Conservation (phyloP, 2,329 filamentous ascomycete species). For the Fusarium abutilonis region DNA sequence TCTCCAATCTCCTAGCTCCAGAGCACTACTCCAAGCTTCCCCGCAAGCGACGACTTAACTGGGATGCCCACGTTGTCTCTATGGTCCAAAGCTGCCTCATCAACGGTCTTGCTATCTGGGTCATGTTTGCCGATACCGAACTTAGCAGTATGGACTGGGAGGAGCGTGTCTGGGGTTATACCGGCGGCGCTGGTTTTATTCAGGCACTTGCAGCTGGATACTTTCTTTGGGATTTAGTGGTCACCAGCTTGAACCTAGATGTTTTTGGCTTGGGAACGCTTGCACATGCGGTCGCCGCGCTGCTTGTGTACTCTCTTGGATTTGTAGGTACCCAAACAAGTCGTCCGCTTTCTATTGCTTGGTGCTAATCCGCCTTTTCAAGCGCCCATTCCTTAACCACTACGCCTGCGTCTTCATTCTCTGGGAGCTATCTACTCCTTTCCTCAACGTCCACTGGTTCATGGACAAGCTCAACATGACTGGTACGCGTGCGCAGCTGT, state of each 20-base stretch:
- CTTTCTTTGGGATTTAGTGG: conserved; percentile 82
- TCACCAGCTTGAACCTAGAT: conserved; percentile 73
- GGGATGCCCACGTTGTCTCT: conserved; percentile 89
- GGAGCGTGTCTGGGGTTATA: conserved; percentile 81
- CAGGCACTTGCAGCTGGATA: conserved; percentile 83
- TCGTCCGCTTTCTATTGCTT: neutral
- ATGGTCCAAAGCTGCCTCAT: conserved; percentile 80
- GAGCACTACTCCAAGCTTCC: conserved; percentile 70
- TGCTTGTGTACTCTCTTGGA: conserved; percentile 79
- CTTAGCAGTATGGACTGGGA: conserved; percentile 72
- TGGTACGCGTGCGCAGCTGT: conserved; percentile 75
- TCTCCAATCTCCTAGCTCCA: conserved; percentile 72
- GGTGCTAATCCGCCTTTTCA: conserved; percentile 12
- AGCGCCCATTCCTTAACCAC: conserved; percentile 87
- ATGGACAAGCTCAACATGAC: conserved; percentile 87
- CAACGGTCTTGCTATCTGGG: conserved; percentile 76
- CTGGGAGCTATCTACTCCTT: conserved; percentile 86
- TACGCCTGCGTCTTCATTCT: conserved; percentile 84
- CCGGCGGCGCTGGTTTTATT: conserved; percentile 74
- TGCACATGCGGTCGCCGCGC: conserved; percentile 78
- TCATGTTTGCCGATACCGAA: conserved; percentile 75
- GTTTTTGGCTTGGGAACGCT: conserved; percentile 82
- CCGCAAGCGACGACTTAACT: conserved; percentile 74
- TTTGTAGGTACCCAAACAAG: conserved; percentile 68
- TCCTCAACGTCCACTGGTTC: conserved; percentile 92